Percentiles rank a stretch among this genome's conserved stretches.
Evolutionary conservation across 306 rosid species (phyloP).

Genomic region (Notholithocarpus densiflorus): DNA sequence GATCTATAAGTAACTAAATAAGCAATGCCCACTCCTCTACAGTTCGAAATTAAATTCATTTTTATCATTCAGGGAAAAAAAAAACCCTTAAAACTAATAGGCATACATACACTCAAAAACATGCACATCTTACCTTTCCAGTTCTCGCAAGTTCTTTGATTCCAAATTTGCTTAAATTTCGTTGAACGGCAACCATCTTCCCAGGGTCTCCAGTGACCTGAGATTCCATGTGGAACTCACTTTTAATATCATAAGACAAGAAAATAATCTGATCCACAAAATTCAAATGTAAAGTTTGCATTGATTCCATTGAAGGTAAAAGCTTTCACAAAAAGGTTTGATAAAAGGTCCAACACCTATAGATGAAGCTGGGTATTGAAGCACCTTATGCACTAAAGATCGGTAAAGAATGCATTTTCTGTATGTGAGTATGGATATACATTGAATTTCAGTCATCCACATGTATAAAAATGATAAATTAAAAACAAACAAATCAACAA

Average conservation of each 20-base stretch:
- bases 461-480: not conserved
- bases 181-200: conserved; percentile 50
- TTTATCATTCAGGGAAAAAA: not conserved
- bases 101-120: not conserved
- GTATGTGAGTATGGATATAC: not conserved
- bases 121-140: conserved; percentile 39
- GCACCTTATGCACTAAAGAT: too few relatives aligned
- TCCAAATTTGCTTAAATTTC: conserved; percentile 53
- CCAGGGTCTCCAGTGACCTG: conserved; percentile 72
- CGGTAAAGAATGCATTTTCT: too few relatives aligned
- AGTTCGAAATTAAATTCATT: not conserved
- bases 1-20: not conserved
- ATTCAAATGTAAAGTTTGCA: not conserved
- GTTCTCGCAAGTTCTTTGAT: conserved; percentile 57
- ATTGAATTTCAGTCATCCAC: not conserved
- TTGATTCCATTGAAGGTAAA: not conserved
- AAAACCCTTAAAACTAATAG: not conserved
- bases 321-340: not conserved
- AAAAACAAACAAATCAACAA: not conserved
- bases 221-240: conserved; percentile 16
- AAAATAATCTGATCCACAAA: not conserved
- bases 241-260: not conserved
- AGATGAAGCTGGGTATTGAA: not conserved
- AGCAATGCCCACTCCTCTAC: not conserved
- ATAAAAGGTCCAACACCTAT: not conserved